Conservation (phyloP, 805 yeast species). For the Yarrowia osloensis region DNA sequence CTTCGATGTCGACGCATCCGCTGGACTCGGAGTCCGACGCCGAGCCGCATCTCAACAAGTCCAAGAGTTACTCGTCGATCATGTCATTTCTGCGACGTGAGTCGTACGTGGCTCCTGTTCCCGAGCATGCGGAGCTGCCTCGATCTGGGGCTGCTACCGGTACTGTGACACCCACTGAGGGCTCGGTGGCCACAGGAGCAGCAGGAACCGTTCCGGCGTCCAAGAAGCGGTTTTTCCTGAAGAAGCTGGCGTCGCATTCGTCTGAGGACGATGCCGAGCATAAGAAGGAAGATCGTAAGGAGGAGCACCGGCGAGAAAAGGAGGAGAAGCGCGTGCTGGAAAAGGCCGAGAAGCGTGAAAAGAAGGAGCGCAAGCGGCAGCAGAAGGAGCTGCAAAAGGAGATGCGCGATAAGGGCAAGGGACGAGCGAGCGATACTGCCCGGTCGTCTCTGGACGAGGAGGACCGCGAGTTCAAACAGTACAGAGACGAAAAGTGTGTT, state of each 20-base stretch:
- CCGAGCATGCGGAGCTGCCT: neutral
- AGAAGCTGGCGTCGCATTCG: slow-evolving; percentile 23
- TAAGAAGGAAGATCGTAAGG: neutral
- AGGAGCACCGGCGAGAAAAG: neutral
- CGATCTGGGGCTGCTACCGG: neutral
- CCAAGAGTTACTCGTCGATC: slow-evolving; percentile 27
- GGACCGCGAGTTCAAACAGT: slow-evolving; percentile 17
- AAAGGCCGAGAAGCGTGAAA: slow-evolving; percentile 9
- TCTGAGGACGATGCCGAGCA: neutral
- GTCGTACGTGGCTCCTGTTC: slow-evolving; percentile 7
- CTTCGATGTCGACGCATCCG: neutral
- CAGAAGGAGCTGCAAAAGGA: neutral
- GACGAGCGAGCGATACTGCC: neutral
- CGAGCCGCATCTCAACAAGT: slow-evolving; percentile 9
- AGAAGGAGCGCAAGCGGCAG: slow-evolving; percentile 17
- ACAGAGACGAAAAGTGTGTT: slow-evolving; percentile 22
- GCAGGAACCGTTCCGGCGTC: neutral
- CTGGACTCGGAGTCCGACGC: slow-evolving; percentile 23
- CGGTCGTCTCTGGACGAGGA: slow-evolving; percentile 21
- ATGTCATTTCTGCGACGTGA: slow-evolving; percentile 15
- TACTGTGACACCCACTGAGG: slow-evolving; percentile 4
- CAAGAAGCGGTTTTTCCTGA: slow-evolving; percentile 20
- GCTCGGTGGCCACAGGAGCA: neutral
- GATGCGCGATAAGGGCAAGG: slow-evolving; percentile 11
- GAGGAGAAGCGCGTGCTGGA: slow-evolving; percentile 5